Evolutionary conservation across 2,329 filamentous ascomycete genomes (phyloP), one percentile per base, ranked within the genome.

Genomic region (Xylariaceae sp.): DNA sequence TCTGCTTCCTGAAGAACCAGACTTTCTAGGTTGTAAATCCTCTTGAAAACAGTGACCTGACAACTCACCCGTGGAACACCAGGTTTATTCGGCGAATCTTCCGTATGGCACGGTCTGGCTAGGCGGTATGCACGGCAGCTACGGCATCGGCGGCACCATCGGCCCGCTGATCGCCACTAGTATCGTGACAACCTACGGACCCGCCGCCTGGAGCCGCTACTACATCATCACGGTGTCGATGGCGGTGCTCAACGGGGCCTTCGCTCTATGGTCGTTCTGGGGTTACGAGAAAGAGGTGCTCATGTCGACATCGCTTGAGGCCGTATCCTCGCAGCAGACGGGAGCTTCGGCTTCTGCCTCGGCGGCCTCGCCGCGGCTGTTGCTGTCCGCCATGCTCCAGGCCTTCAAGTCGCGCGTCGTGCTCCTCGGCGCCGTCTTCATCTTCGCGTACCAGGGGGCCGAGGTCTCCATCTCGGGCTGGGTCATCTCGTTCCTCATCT

Each of bases 401-500:
- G 65, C 67, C 44, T 59, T 74, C 57, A 63, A 67, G 61, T 53
- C 69, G 65, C 58, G 75, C 21, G 71, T 80, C 4, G 85, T 88
- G 0, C 62, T 92, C 1, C 70, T 92, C 0, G 85, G 85, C 3
- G 82, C 86, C 0, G 60, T 87, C 8, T 92, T 92, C 67, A 85
- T 92, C 59, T 92, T 94, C 59, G 78, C 81, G 17, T 94, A 94
- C 60, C 85, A 92, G 61, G 87, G 86, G 23, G 83, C 84, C 24
- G 87, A 94, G 62, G 86, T 94, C 12, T 81, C 81, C 11, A 85
- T 90, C 48, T 86, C 83, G 0, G 86, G 87, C 37, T 94, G 87
- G 88, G 82, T 90, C 34, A 88, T 90, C 46, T 88, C 83, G 2
- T 94, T 89, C 65, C 67, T 94, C 27, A 88, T 92, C 60, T 73